phyloP scores from a whole-genome alignment of 768 basidiomycete genomes.

The Leucosporidium yakuticum region DNA sequence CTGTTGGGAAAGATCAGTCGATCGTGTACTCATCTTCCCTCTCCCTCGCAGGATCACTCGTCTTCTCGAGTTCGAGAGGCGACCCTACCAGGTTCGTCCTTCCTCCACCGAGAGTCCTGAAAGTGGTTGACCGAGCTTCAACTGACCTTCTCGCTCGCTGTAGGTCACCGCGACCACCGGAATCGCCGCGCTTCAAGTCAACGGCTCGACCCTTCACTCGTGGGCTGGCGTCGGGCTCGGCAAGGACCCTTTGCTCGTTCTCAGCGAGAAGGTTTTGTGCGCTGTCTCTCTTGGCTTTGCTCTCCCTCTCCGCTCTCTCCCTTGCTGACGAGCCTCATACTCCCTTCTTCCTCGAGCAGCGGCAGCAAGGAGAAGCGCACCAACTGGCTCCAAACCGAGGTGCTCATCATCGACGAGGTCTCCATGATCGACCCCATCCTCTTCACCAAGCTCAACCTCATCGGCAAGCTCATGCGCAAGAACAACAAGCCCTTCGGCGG shows the following conservation, averaged over 20 bases:
- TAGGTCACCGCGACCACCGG: slow-evolving; percentile 86
- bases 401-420: slow-evolving; percentile 40
- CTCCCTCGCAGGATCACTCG: slow-evolving; percentile 55
- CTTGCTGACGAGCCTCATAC: too few relatives aligned
- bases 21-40: background rate
- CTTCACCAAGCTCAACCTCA: slow-evolving; percentile 43
- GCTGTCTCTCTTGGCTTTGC: background rate
- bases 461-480: slow-evolving; percentile 41
- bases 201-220: slow-evolving; percentile 88
- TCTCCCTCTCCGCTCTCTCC: too few relatives aligned
- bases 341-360: background rate
- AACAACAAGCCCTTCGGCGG: slow-evolving; percentile 40
- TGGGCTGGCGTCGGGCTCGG: slow-evolving; percentile 89
- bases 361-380: slow-evolving; percentile 9
- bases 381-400: slow-evolving; percentile 37
- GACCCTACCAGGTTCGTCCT: slow-evolving; percentile 51
- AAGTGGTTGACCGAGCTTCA: too few relatives aligned
- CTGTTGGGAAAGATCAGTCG: too few relatives aligned
- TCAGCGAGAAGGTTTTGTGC: slow-evolving; percentile 2
- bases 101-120: background rate
- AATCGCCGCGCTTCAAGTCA: slow-evolving; percentile 95
- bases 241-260: slow-evolving; percentile 46
- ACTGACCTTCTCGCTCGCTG: background rate
- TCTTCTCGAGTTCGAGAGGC: slow-evolving; percentile 60
- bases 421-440: slow-evolving; percentile 44